Conservation (phyloP, 352 stramenopile species). For the Globisporangium spinosum region DNA sequence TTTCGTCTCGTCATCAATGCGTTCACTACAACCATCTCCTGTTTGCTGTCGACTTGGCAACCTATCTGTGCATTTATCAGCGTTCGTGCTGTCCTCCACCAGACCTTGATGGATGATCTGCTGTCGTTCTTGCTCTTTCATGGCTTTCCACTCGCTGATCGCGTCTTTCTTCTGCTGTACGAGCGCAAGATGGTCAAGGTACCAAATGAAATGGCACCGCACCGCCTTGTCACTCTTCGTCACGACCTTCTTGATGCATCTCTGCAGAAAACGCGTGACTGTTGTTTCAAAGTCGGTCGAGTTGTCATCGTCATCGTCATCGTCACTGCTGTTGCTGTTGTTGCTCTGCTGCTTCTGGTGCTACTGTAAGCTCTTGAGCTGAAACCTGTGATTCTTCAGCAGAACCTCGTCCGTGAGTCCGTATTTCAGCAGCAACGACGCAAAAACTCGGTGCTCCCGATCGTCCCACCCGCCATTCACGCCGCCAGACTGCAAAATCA, state of each 20-base stretch:
- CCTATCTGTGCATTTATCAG: neutral
- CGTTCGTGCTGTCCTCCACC: conserved; percentile 12
- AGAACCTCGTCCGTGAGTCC: conserved; percentile 44
- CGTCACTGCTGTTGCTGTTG: conserved; percentile 7
- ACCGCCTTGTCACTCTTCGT: conserved; percentile 52
- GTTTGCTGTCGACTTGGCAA: neutral
- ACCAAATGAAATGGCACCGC: conserved; percentile 68
- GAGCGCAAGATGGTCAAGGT: conserved; percentile 46
- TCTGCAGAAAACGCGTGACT: conserved; percentile 45
- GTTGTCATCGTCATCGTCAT: neutral
- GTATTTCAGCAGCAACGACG: conserved; percentile 35
- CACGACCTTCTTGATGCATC: conserved; percentile 47
- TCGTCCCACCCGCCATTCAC: conserved; percentile 57
- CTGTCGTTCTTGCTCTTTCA: conserved; percentile 45
- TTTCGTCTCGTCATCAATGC: conserved; percentile 10
- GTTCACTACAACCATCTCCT: neutral
- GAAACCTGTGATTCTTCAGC: conserved; percentile 25
- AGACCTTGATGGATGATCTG: conserved; percentile 44
- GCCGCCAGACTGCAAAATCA: conserved; percentile 51
- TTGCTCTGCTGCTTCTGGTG: conserved; percentile 12
- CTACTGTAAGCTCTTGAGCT: neutral
- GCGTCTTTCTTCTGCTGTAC: conserved; percentile 57
- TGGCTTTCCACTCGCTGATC: conserved; percentile 51
- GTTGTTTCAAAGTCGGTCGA: conserved; percentile 36
- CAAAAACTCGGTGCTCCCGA: conserved; percentile 48